These are phyloP conservation scores for Skeletonema menzelii DNA, from an alignment of 108 stramenopile genomes.

Conservation along the genomic window DNA sequence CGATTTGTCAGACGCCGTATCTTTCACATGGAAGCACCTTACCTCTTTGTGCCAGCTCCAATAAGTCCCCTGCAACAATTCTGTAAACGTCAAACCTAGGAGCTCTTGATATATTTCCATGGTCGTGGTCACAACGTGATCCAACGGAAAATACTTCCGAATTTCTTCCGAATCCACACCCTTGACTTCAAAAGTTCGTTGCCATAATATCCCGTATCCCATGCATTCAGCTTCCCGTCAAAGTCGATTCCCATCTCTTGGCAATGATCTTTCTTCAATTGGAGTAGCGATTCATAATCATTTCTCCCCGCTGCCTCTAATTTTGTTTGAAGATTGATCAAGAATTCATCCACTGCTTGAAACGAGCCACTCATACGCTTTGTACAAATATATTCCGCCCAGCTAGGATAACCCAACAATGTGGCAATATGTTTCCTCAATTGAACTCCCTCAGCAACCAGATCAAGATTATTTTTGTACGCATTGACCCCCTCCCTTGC, in stretches of 20 bases:
- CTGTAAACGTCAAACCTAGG: constrained; percentile 43
- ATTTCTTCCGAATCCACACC: constrained; percentile 49
- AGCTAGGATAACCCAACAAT: constrained; percentile 41
- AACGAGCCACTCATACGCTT: constrained; percentile 53
- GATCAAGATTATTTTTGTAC: constrained; percentile 48
- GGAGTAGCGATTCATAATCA: constrained; percentile 29
- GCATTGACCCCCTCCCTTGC: constrained; percentile 41
- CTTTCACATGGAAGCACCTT: constrained; percentile 42
- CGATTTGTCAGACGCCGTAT: constrained; percentile 17
- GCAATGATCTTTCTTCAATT: constrained; percentile 39
- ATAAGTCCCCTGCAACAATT: constrained; percentile 37
- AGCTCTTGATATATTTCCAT: constrained; percentile 54
- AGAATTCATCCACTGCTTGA: constrained; percentile 42
- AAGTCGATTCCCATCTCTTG: constrained; percentile 24
- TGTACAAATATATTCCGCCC: constrained; percentile 42
- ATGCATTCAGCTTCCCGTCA: constrained; percentile 46
- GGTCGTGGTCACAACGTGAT: constrained; percentile 48
- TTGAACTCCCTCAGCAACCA: constrained; percentile 40
- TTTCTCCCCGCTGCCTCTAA: constrained; percentile 15
- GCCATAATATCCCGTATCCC: constrained; percentile 45
- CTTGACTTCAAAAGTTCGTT: constrained; percentile 33
- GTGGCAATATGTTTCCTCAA: constrained; percentile 45
- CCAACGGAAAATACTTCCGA: constrained; percentile 46
- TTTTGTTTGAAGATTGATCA: constrained; percentile 29
- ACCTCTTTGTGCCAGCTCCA: constrained; percentile 52